Evolutionary conservation across 2,329 filamentous ascomycete species (phyloP).

Genomic region (Penicillium sp.): DNA sequence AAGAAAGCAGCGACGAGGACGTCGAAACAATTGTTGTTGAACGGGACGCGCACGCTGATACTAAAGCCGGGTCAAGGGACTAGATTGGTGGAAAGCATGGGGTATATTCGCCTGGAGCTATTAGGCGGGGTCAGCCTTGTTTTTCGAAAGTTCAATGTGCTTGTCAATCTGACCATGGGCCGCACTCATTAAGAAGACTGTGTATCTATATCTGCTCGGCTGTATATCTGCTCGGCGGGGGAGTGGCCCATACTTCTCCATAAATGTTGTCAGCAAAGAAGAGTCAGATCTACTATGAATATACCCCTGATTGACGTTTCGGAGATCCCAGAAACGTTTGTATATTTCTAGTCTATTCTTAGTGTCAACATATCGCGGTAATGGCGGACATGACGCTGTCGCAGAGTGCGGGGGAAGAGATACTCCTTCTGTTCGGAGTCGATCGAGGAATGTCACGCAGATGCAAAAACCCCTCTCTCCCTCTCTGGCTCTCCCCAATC

Average conservation of each 20-base stretch:
- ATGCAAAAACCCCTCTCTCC: neutral
- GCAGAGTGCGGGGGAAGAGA: constrained; percentile 1
- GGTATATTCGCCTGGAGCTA: neutral
- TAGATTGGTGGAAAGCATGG: neutral
- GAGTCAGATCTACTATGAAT: too few species aligned
- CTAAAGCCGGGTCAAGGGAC: neutral
- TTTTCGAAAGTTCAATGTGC: neutral
- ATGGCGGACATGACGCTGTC: neutral
- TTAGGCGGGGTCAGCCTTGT: neutral
- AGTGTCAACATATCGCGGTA: neutral
- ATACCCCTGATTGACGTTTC: too few species aligned
- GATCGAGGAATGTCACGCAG: constrained; percentile 6
- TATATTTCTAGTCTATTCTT: too few species aligned
- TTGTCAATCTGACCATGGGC: neutral
- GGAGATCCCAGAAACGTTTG: too few species aligned
- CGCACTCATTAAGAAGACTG: neutral
- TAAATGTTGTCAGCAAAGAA: too few species aligned
- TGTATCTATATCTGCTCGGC: neutral
- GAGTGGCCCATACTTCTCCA: too few species aligned
- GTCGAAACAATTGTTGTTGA: constrained; percentile 20
- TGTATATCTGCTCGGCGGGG: too few species aligned
- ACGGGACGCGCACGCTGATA: neutral
- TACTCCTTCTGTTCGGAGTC: neutral
- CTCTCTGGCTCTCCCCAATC: neutral
- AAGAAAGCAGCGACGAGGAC: constrained; percentile 17